Evolutionary conservation across 2,329 filamentous ascomycete species (phyloP).

Genomic region (Tolypocladium amazonense): DNA sequence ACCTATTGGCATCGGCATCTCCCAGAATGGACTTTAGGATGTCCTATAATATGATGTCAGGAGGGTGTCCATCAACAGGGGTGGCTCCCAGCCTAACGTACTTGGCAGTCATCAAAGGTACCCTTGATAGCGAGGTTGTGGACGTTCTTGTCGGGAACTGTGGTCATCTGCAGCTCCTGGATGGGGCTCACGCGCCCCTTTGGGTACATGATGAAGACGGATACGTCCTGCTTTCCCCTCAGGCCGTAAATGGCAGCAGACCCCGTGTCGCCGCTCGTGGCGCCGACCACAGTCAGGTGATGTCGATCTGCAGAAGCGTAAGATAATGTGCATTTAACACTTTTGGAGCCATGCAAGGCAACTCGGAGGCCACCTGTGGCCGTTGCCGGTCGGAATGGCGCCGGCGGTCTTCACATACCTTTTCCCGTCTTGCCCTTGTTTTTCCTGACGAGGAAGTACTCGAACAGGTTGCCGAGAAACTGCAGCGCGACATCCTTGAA

Average conservation of each 20-base stretch:
- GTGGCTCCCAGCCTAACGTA: constrained; percentile 64
- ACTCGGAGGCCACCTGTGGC: not conserved
- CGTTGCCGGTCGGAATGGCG: not conserved
- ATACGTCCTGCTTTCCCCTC: constrained; percentile 91
- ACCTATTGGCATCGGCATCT: constrained; percentile 72
- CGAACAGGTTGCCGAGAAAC: constrained; percentile 91
- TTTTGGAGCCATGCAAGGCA: not conserved
- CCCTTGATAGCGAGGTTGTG: constrained; percentile 85
- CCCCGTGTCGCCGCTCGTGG: constrained; percentile 81
- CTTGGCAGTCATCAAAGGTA: constrained; percentile 93
- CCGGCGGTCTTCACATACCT: constrained; percentile 21
- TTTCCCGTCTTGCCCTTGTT: constrained; percentile 57
- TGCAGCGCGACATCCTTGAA: constrained; percentile 97
- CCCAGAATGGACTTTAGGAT: constrained; percentile 90
- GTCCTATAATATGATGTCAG: constrained; percentile 55
- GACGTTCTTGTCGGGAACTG: constrained; percentile 79
- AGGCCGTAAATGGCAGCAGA: constrained; percentile 95
- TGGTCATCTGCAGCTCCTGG: constrained; percentile 96
- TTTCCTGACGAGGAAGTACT: constrained; percentile 70
- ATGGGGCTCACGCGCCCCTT: constrained; percentile 85
- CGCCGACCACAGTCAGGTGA: constrained; percentile 77
- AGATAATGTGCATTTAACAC: constrained; percentile 3
- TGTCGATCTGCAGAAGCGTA: constrained; percentile 45
- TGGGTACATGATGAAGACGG: constrained; percentile 88
- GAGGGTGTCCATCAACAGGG: constrained; percentile 48